Conservation (phyloP, 352 stramenopile species). For the Pythium phragmiticola region DNA sequence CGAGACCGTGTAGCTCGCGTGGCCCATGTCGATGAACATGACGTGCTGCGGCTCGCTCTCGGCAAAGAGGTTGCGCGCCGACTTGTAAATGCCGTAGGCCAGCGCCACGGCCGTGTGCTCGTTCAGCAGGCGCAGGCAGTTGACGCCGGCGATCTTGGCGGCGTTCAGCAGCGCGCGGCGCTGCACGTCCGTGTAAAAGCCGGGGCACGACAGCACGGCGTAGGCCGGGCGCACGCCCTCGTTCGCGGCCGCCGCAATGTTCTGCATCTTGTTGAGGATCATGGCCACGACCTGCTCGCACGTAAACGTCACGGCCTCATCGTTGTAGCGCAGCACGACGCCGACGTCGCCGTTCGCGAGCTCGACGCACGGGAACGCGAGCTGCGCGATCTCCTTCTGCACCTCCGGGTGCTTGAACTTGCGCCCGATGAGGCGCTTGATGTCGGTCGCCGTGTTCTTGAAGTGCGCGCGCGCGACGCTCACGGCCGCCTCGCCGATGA, state of each 20-base stretch:
- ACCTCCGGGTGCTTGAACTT: slow-evolving; percentile 96
- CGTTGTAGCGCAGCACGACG: slow-evolving; percentile 93
- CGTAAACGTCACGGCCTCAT: slow-evolving; percentile 88
- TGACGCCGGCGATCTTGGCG: slow-evolving; percentile 93
- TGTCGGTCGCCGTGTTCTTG: slow-evolving; percentile 97
- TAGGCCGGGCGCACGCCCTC: slow-evolving; percentile 87
- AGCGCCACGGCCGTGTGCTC: slow-evolving; percentile 96
- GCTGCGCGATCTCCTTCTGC: slow-evolving; percentile 92
- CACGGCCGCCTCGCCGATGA: slow-evolving; percentile 92
- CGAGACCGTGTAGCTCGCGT: slow-evolving; percentile 91
- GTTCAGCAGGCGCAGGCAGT: slow-evolving; percentile 97
- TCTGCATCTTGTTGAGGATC: slow-evolving; percentile 97
- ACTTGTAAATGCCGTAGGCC: slow-evolving; percentile 96
- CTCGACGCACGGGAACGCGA: slow-evolving; percentile 91
- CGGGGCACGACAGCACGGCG: slow-evolving; percentile 94
- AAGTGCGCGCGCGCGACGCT: slow-evolving; percentile 95
- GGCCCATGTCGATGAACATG: slow-evolving; percentile 99
- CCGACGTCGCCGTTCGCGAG: slow-evolving; percentile 86
- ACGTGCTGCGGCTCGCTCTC: slow-evolving; percentile 93
- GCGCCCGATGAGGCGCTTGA: slow-evolving; percentile 97
- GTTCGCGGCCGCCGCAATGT: slow-evolving; percentile 92
- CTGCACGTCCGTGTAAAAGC: slow-evolving; percentile 98
- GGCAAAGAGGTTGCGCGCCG: slow-evolving; percentile 93
- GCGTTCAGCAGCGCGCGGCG: slow-evolving; percentile 94
- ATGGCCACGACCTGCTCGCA: slow-evolving; percentile 97